Percentiles rank a stretch among this genome's conserved stretches.
phyloP scores from a whole-genome alignment of 1,139 yeast genomes.

The Saccharomyces hybrid region DNA sequence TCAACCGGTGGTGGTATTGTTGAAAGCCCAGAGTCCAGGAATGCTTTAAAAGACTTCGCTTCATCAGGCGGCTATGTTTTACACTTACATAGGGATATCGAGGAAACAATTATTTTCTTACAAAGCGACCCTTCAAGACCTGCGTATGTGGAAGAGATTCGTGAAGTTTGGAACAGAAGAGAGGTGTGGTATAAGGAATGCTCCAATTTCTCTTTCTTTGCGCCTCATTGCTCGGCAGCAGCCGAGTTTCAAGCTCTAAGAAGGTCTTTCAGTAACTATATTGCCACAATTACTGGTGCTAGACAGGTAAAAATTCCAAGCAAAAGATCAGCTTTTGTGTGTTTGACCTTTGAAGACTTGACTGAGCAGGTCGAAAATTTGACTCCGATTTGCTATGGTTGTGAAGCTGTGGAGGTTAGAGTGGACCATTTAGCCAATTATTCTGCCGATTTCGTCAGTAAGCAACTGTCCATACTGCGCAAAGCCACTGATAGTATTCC shows the following conservation, averaged over 20 bases:
- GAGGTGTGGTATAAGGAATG: conserved; percentile 74
- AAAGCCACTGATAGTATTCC: conserved; percentile 55
- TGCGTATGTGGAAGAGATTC: conserved; percentile 70
- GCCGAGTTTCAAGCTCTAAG: conserved; percentile 52
- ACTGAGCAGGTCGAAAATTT: conserved; percentile 42
- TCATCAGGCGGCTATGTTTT: conserved; percentile 58
- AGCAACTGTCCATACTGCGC: conserved; percentile 67
- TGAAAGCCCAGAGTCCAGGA: conserved; percentile 65
- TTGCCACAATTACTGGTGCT: conserved; percentile 60
- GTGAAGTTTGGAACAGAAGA: conserved; percentile 77
- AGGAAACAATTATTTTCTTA: conserved; percentile 69
- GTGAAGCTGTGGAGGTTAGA: conserved; percentile 76
- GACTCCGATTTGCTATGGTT: conserved; percentile 55
- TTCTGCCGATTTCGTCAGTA: conserved; percentile 52
- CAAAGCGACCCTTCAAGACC: conserved; percentile 79
- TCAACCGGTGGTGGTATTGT: conserved; percentile 98
- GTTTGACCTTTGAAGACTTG: conserved; percentile 57
- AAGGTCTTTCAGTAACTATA: conserved; percentile 50
- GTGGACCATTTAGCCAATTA: conserved; percentile 59
- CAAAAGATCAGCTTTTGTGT: conserved; percentile 60
- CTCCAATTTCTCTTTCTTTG: conserved; percentile 70
- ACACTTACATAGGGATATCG: conserved; percentile 83
- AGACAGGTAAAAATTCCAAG: conserved; percentile 40
- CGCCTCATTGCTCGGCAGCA: conserved; percentile 58
- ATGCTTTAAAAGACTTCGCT: conserved; percentile 47